A percentile compares a stretch with the other conserved stretches of the same genome.
These are phyloP conservation scores for Candida oleophila DNA, from an alignment of 805 yeast genomes.

Conservation along the genomic window DNA sequence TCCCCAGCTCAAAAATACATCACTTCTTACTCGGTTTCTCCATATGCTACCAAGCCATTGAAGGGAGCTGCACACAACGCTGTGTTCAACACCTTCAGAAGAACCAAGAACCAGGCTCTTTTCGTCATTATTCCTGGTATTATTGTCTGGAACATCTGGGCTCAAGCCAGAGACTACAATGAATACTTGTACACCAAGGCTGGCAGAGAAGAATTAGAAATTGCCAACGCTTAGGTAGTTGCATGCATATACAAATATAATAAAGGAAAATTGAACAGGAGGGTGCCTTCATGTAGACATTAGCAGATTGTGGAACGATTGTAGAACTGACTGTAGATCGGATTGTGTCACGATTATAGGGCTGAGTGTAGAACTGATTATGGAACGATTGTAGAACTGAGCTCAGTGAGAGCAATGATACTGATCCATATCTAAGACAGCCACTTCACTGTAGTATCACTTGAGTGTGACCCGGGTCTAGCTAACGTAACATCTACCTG, in stretches of 20 bases:
- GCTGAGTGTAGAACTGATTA: too few species aligned
- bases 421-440: too few species aligned
- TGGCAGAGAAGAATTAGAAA: constrained; percentile 91
- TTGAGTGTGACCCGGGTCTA: too few species aligned
- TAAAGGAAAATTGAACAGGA: background rate
- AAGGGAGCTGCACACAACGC: constrained; percentile 84
- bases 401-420: too few species aligned
- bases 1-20: constrained; percentile 84
- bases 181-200: constrained; percentile 95
- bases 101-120: constrained; percentile 82
- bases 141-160: constrained; percentile 85
- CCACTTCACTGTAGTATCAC: too few species aligned
- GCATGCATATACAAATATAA: background rate
- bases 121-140: constrained; percentile 76
- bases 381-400: too few species aligned
- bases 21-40: constrained; percentile 87
- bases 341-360: too few species aligned
- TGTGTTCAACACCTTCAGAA: constrained; percentile 90
- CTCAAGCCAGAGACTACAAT: constrained; percentile 83
- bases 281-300: too few species aligned
- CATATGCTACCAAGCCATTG: constrained; percentile 90
- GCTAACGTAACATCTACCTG: too few species aligned
- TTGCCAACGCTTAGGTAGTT: constrained; percentile 41
- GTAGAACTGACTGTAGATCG: too few species aligned
- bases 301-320: too few species aligned